These are phyloP conservation scores for Darksidea phi DNA, from an alignment of 495 filamentous ascomycete species.

Conservation along the genomic window DNA sequence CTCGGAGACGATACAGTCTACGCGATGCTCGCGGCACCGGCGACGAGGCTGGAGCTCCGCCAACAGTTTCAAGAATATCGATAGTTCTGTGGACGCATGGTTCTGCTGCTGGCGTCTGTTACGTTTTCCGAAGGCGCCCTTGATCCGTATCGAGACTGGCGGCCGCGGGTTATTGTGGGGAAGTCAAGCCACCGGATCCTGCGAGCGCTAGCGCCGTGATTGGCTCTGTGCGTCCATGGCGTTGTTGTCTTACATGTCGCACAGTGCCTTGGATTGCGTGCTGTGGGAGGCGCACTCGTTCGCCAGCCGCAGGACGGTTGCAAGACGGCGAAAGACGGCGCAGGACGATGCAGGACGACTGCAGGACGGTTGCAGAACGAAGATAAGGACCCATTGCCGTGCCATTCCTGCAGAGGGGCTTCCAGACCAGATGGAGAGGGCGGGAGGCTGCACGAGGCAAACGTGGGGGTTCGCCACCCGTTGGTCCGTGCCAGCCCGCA, in stretches of 20 bases:
- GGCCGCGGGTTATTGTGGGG: neutral
- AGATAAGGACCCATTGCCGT: slow-evolving; percentile 31
- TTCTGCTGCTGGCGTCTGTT: neutral
- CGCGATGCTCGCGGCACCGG: too few relatives aligned
- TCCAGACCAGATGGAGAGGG: neutral
- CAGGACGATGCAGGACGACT: too few relatives aligned
- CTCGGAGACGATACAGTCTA: neutral
- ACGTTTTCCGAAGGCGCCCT: neutral
- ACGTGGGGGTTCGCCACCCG: slow-evolving; percentile 34
- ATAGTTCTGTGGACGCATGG: neutral
- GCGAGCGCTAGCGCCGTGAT: neutral
- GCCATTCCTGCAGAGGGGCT: slow-evolving; percentile 19
- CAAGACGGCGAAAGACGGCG: slow-evolving; percentile 25
- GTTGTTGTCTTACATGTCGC: neutral
- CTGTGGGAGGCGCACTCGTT: neutral
- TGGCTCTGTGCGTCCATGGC: neutral
- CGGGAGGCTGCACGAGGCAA: slow-evolving; percentile 2
- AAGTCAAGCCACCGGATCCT: neutral
- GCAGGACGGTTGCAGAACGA: slow-evolving; percentile 11
- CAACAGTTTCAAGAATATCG: slow-evolving; percentile 17
- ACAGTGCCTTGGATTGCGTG: neutral
- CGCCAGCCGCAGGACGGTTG: slow-evolving; percentile 2
- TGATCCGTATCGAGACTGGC: neutral
- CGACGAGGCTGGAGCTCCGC: neutral
- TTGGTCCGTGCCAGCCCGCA: slow-evolving; percentile 29